Percentiles rank a stretch among this genome's conserved stretches.
Evolutionary conservation across 148 eudicot species (phyloP).

Genomic region (Arbutus unedo): DNA sequence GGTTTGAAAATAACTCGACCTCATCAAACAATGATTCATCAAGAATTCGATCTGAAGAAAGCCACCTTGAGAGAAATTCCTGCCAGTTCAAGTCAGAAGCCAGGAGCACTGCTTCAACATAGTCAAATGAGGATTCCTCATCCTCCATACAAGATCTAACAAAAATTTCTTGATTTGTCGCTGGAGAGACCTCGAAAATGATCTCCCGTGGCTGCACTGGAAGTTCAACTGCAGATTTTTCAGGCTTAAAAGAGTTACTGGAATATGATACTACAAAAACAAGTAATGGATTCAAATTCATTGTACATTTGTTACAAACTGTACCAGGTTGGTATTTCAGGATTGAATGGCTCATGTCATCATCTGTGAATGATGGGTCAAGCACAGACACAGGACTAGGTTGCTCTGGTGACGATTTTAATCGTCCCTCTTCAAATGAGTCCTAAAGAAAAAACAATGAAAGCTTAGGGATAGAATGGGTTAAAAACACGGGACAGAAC

Average conservation of each 20-base stretch:
- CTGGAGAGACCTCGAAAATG: conserved; percentile 41
- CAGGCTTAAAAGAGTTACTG: conserved; percentile 10
- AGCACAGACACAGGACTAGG: conserved; percentile 95
- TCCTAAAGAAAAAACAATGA: conserved; percentile 41
- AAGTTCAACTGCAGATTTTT: conserved; percentile 41
- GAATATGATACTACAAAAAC: neutral
- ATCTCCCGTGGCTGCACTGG: conserved; percentile 58
- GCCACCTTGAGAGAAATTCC: conserved; percentile 59
- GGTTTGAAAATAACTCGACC: conserved; percentile 69
- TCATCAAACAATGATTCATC: conserved; percentile 77
- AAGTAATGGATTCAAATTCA: neutral
- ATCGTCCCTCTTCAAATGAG: conserved; percentile 31
- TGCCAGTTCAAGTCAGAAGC: conserved; percentile 81
- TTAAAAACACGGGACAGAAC: neutral
- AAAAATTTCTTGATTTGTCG: conserved; percentile 22
- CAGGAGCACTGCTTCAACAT: conserved; percentile 73
- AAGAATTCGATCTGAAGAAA: conserved; percentile 56
- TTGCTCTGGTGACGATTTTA: conserved; percentile 47
- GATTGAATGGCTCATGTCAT: conserved; percentile 67
- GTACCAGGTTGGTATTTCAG: conserved; percentile 47
- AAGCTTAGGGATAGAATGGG: neutral
- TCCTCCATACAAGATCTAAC: conserved; percentile 35
- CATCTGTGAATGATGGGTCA: conserved; percentile 66
- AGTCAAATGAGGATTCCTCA: conserved; percentile 68
- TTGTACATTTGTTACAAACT: neutral